Conservation (phyloP, 257 asterid genomes). For the Ilex asprella region DNA sequence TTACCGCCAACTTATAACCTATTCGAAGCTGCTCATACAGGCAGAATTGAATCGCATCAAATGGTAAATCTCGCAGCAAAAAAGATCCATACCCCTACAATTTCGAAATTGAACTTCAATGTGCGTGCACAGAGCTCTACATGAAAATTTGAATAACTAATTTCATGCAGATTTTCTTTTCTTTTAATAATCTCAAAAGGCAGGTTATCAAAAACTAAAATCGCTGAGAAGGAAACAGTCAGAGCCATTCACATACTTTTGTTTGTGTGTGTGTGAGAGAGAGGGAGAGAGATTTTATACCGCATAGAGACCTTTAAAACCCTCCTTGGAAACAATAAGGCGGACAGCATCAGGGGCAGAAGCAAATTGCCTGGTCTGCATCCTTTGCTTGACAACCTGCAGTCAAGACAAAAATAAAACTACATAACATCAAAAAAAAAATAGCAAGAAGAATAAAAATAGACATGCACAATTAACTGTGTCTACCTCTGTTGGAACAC, state of each 20-base stretch:
- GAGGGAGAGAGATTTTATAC: conserved; percentile 30
- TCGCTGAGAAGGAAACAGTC: too few species aligned
- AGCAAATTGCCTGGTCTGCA: conserved; percentile 92
- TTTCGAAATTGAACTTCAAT: neutral
- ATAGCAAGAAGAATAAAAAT: conserved; percentile 6
- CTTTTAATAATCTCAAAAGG: too few species aligned
- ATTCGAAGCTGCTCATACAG: conserved; percentile 88
- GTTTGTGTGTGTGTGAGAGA: too few species aligned
- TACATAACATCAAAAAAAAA: conserved; percentile 18
- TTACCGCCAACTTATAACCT: conserved; percentile 89
- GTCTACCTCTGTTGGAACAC: conserved; percentile 93
- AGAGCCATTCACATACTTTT: too few species aligned
- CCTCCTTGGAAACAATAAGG: conserved; percentile 72
- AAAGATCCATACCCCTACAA: conserved; percentile 79
- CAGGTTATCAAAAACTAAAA: too few species aligned
- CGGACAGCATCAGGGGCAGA: conserved; percentile 91
- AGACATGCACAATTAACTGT: neutral
- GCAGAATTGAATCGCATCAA: conserved; percentile 80
- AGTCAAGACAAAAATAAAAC: conserved; percentile 21
- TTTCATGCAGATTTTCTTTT: too few species aligned
- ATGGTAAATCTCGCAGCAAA: conserved; percentile 54
- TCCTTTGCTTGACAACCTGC: conserved; percentile 94
- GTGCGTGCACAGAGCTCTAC: neutral
- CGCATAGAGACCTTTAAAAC: conserved; percentile 92
- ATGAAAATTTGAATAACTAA: too few species aligned